Evolutionary conservation across 495 filamentous ascomycete species (phyloP), one percentile per base, ranked within the genome.

Genomic region (Hypomontagnella monticulosa): DNA sequence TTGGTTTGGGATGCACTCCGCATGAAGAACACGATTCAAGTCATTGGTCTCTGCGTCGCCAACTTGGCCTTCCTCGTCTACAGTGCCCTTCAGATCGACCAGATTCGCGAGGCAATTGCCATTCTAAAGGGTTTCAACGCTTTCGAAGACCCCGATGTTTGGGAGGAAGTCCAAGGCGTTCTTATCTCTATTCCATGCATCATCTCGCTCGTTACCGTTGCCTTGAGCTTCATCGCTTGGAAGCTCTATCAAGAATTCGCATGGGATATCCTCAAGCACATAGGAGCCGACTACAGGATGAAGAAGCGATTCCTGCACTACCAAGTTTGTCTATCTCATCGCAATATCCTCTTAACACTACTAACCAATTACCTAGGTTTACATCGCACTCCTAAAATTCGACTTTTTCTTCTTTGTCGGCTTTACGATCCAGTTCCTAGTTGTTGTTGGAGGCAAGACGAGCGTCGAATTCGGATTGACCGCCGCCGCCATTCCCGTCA

Each of bases 341-440:
- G 3, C 23, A 34, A 12, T 9, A 15, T 14, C 36, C 16, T 49
- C 37, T 7, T 23, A 54, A 33, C 11, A 30, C 60, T 41, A 49
- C 75, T 83, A 64, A 87, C 57, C 20, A 2, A 15, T n/a, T 34
- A 40, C 6, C 19, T 64, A 98, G 93, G 93, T 99, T 71, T 99
- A 97, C 78, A 97, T 99, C 70, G 91, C 96, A 34, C 85, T 98
- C 8, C 84, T 99, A 51, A 99, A 99, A 76, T 99, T 99, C 76
- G 95, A 99, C 79, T 98, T 99, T 77, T 99, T 99, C 85, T 97
- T 99, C 84, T 99, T 99, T 85, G 87, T 99, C 50, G 95, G 93
- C 11, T 99, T 99, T 72, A 97, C 93, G 4, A 89, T 99, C 36
- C 95, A 99, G 73, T 98, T 99, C 78, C 81, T 99, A 27, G 95